A percentile compares a stretch with the other conserved stretches of the same genome.
Evolutionary conservation across 75 land plant genomes (phyloP).

Genomic region (Picea sitchensis): DNA sequence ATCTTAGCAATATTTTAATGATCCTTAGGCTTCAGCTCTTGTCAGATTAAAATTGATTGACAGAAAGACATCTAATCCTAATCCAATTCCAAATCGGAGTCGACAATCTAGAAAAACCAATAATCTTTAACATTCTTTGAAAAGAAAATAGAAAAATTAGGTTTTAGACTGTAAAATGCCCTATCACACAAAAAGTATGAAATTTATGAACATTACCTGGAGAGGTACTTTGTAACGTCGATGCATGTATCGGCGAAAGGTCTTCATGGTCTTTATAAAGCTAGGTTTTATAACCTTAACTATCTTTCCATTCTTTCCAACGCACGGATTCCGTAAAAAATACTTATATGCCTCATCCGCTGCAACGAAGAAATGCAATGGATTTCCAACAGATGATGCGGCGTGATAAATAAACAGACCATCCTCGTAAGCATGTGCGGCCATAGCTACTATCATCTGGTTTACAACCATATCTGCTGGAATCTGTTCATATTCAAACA

Average conservation of each 20-base stretch:
- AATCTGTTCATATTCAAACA: conserved; percentile 29
- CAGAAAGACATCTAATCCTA: no score
- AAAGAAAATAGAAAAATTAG: no score
- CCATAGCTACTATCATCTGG: conserved; percentile 49
- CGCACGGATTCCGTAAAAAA: conserved; percentile 44
- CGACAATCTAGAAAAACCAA: no score
- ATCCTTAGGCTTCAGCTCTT: no score
- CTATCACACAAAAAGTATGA: no score
- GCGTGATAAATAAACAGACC: conserved; percentile 44
- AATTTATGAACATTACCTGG: conserved; percentile 13
- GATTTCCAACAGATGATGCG: conserved; percentile 59
- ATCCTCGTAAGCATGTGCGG: conserved; percentile 28
- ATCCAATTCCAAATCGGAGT: no score
- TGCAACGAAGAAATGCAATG: conserved; percentile 28
- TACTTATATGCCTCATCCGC: conserved; percentile 26
- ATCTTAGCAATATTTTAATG: no score
- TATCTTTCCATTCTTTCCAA: conserved; percentile 28
- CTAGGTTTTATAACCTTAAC: conserved; percentile 24
- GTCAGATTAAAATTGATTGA: no score
- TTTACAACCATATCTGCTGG: conserved; percentile 82
- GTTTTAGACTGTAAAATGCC: neutral
- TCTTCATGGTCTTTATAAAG: conserved; percentile 25
- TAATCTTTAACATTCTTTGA: no score
- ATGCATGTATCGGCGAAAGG: conserved; percentile 30
- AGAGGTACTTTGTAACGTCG: conserved; percentile 23